Conservation (phyloP, 1,139 yeast species). For the Geotrichum carabidarum region DNA sequence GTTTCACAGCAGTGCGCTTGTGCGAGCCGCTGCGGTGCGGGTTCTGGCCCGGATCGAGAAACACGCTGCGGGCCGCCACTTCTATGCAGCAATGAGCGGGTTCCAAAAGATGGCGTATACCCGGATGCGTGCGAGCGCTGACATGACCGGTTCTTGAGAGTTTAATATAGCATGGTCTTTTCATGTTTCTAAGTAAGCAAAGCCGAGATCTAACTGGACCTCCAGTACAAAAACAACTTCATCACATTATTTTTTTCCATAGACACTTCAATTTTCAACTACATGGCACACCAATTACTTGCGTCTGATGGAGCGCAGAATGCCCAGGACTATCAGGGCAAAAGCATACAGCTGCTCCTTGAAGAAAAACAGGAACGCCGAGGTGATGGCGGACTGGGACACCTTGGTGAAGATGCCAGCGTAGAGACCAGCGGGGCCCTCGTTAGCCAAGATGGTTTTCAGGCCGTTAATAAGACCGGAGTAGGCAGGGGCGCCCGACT, state of each 20-base stretch:
- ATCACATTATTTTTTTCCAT: neutral
- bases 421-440: slow-evolving; percentile 73
- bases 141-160: too few species aligned
- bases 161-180: too few species aligned
- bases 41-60: slow-evolving; percentile 33
- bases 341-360: slow-evolving; percentile 65
- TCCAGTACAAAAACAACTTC: neutral
- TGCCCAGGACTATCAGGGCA: slow-evolving; percentile 32
- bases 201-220: too few species aligned
- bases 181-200: too few species aligned
- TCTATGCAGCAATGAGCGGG: slow-evolving; percentile 28
- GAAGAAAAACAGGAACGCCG: slow-evolving; percentile 85
- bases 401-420: slow-evolving; percentile 77
- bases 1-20: slow-evolving; percentile 33
- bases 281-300: neutral
- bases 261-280: neutral
- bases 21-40: slow-evolving; percentile 31
- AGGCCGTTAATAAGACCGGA: slow-evolving; percentile 35
- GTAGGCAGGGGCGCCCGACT: slow-evolving; percentile 32
- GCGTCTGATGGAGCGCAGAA: slow-evolving; percentile 26
- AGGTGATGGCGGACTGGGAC: slow-evolving; percentile 76
- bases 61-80: slow-evolving; percentile 35
- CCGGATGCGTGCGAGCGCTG: slow-evolving; percentile 19
- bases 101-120: slow-evolving; percentile 33
- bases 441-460: slow-evolving; percentile 52